Percentiles rank a stretch among this genome's conserved stretches.
Conservation (phyloP, 1,284 basidiomycete genomes). For the Leucoagaricus sp. region DNA sequence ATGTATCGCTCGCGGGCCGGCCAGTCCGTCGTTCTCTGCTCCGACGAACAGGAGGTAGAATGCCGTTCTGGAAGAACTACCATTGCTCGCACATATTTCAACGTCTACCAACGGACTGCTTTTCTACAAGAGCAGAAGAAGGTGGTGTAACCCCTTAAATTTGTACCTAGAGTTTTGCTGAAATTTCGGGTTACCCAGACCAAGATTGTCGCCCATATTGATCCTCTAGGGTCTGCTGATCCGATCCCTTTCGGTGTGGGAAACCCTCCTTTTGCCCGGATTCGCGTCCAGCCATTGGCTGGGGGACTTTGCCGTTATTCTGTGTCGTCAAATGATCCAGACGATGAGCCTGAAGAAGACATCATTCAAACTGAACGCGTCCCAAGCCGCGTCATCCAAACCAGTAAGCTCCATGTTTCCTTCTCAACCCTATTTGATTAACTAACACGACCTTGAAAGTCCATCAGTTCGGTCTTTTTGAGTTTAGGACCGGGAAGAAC, state of each 20-base stretch:
- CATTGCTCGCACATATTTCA: constrained; percentile 79
- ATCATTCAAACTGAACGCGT: constrained; percentile 81
- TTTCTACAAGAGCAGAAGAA: constrained; percentile 78
- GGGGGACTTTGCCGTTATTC: constrained; percentile 80
- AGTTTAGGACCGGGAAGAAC: constrained; percentile 74
- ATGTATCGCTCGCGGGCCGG: constrained; percentile 68
- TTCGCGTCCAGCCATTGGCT: constrained; percentile 77
- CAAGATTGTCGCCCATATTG: constrained; percentile 86
- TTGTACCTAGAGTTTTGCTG: not conserved
- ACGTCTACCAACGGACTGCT: constrained; percentile 77
- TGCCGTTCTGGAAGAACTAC: constrained; percentile 59
- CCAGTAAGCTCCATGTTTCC: constrained; percentile 55
- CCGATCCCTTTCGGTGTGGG: constrained; percentile 72
- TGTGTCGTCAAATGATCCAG: constrained; percentile 71
- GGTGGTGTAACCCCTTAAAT: constrained; percentile 42
- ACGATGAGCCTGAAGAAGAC: constrained; percentile 75
- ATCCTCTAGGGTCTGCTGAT: constrained; percentile 72
- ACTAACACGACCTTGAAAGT: constrained; percentile 45
- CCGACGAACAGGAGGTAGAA: constrained; percentile 77
- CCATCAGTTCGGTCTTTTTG: constrained; percentile 84
- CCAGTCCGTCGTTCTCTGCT: constrained; percentile 65
- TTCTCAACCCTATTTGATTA: not conserved
- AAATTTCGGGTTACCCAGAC: constrained; percentile 47
- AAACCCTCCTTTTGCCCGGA: constrained; percentile 70
- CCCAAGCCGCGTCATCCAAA: constrained; percentile 72